A percentile compares a stretch with the other conserved stretches of the same genome.
These are phyloP conservation scores for Wickerhamomyces tratensis DNA, from an alignment of 805 yeast species.

Conservation along the genomic window DNA sequence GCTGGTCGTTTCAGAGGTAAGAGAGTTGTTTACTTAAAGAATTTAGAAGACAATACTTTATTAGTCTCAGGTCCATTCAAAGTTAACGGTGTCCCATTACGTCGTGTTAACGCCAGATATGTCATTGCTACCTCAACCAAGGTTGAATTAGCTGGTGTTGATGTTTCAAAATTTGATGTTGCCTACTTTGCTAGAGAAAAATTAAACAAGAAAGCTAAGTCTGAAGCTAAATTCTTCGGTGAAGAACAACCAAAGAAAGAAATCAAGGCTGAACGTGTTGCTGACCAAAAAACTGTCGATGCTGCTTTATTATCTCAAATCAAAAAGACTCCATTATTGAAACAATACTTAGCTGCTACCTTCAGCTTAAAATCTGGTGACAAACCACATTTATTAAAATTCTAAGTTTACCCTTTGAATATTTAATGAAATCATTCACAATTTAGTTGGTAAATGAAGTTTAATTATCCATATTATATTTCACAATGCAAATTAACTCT, in stretches of 20 bases:
- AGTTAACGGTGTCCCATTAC: constrained; percentile 98
- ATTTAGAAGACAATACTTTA: constrained; percentile 96
- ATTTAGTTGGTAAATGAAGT: background rate
- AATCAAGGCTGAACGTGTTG: constrained; percentile 86
- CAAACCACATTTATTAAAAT: constrained; percentile 96
- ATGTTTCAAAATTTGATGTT: constrained; percentile 85
- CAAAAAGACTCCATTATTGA: constrained; percentile 94
- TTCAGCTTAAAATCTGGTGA: constrained; percentile 98
- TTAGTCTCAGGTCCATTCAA: constrained; percentile 99
- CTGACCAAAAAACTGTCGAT: constrained; percentile 96
- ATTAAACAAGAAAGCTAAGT: constrained; percentile 70
- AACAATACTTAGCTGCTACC: constrained; percentile 91
- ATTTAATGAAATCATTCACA: background rate
- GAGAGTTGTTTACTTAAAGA: constrained; percentile 97
- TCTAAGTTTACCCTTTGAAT: constrained; percentile 37
- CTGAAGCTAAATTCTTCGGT: constrained; percentile 89
- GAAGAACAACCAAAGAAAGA: constrained; percentile 70
- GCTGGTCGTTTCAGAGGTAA: constrained; percentile 99
- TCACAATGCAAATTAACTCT: background rate
- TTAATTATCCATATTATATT: no score
- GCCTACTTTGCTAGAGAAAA: constrained; percentile 97
- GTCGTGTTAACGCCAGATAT: constrained; percentile 98
- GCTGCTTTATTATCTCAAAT: constrained; percentile 85
- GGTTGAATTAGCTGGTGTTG: constrained; percentile 69
- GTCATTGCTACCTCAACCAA: constrained; percentile 98